These are phyloP conservation scores for Aspergillus heteromorphus DNA, from an alignment of 495 filamentous ascomycete genomes.

Conservation along the genomic window DNA sequence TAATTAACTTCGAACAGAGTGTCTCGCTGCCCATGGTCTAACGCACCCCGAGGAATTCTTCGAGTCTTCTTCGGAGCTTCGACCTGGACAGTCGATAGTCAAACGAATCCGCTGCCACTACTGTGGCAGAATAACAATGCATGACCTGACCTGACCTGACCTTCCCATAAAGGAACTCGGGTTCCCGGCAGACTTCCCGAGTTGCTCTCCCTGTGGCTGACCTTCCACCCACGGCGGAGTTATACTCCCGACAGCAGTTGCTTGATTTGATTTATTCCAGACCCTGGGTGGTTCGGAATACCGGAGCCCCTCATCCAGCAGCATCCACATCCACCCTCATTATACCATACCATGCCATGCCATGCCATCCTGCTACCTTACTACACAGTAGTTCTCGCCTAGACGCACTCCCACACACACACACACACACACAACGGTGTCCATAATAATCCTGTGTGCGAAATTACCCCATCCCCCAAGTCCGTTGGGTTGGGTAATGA, in stretches of 20 bases:
- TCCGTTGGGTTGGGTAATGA: background rate
- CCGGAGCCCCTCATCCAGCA: no score
- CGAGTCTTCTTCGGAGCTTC: conserved; percentile 2
- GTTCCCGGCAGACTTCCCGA: background rate
- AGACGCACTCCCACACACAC: background rate
- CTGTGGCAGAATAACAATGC: background rate
- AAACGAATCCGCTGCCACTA: background rate
- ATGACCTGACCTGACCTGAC: background rate
- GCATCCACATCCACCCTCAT: background rate
- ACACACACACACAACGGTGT: background rate
- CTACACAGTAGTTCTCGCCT: background rate
- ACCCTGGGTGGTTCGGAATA: background rate
- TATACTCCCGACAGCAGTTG: no score
- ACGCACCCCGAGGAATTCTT: no score
- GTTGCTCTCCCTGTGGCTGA: no score
- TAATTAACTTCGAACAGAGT: background rate
- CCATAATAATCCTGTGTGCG: background rate
- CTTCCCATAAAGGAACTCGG: background rate
- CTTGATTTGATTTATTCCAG: background rate
- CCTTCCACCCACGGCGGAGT: no score
- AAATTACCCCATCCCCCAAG: background rate
- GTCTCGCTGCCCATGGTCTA: background rate
- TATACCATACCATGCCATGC: background rate
- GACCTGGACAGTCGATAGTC: no score
- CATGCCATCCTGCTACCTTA: background rate